Conservation (phyloP, 495 filamentous ascomycete species). For the Trichoderma erinaceum region DNA sequence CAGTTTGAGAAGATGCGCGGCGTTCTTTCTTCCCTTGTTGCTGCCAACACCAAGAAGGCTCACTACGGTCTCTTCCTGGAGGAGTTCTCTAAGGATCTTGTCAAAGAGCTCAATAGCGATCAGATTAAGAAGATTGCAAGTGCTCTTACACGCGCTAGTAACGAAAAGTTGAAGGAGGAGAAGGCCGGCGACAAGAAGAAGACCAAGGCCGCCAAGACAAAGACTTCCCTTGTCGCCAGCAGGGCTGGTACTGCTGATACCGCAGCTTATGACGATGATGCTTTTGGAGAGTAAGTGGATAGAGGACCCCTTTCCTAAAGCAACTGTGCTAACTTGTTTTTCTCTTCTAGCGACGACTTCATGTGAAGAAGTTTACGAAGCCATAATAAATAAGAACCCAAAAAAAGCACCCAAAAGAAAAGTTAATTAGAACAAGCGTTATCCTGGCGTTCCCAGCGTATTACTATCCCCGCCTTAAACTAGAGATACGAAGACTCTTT, state of each 20-base stretch:
- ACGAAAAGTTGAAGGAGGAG: constrained; percentile 99
- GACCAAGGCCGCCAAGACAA: constrained; percentile 89
- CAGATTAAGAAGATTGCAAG: constrained; percentile 94
- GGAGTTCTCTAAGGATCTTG: constrained; percentile 81
- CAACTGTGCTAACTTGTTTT: neutral
- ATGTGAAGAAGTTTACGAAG: constrained; percentile 35
- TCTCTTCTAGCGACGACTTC: constrained; percentile 39
- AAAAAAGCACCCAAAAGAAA: neutral
- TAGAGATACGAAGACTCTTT: neutral
- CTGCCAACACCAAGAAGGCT: constrained; percentile 71
- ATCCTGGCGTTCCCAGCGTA: neutral
- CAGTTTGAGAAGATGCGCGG: constrained; percentile 74
- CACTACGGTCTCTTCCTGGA: constrained; percentile 85
- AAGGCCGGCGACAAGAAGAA: constrained; percentile 97
- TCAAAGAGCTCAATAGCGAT: constrained; percentile 78
- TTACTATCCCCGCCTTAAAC: neutral
- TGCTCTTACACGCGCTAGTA: constrained; percentile 74
- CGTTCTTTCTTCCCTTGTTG: constrained; percentile 67
- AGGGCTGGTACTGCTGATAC: constrained; percentile 65
- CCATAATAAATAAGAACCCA: neutral
- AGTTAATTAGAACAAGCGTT: neutral
- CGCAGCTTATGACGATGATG: constrained; percentile 65
- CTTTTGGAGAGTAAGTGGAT: constrained; percentile 67
- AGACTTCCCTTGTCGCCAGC: constrained; percentile 69
- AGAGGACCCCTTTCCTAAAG: neutral